Percentiles rank a stretch among this genome's conserved stretches.
phyloP scores from a whole-genome alignment of 2,329 filamentous ascomycete genomes.

The Sphaceloma murrayae region DNA sequence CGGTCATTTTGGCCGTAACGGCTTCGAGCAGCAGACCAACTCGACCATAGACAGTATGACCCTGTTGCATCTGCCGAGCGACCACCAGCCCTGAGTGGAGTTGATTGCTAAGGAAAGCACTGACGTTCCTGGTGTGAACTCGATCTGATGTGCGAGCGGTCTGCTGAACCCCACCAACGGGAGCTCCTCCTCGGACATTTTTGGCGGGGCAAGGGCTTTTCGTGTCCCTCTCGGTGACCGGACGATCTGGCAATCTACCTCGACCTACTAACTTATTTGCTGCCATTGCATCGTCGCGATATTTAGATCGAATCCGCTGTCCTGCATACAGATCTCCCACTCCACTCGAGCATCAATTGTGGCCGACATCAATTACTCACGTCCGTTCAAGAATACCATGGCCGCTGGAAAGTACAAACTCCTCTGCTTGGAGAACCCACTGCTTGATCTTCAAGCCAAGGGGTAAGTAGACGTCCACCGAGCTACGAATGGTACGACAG shows the following conservation, averaged over 20 bases:
- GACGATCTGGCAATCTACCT: slow-evolving; percentile 3
- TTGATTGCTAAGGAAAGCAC: background rate
- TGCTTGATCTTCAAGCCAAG: slow-evolving; percentile 89
- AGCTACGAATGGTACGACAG: background rate
- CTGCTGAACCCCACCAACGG: slow-evolving; percentile 5
- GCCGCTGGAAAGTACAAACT: slow-evolving; percentile 64
- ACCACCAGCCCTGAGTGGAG: background rate
- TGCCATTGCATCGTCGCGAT: background rate
- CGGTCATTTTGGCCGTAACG: too few species aligned
- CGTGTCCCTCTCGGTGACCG: slow-evolving; percentile 10
- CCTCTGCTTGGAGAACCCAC: slow-evolving; percentile 91
- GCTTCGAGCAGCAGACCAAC: too few species aligned
- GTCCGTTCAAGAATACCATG: background rate
- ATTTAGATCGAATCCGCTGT: too few species aligned
- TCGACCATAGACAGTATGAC: too few species aligned
- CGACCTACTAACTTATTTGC: too few species aligned
- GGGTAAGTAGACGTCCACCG: slow-evolving; percentile 39
- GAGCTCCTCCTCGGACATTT: slow-evolving; percentile 4
- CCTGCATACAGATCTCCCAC: background rate
- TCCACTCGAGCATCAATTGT: too few species aligned
- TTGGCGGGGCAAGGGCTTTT: slow-evolving; percentile 10
- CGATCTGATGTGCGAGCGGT: background rate
- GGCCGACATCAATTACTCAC: background rate
- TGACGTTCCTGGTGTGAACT: too few species aligned
- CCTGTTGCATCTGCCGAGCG: too few species aligned